phyloP scores from a whole-genome alignment of 257 asterid genomes.

The Nicotiana knightiana region DNA sequence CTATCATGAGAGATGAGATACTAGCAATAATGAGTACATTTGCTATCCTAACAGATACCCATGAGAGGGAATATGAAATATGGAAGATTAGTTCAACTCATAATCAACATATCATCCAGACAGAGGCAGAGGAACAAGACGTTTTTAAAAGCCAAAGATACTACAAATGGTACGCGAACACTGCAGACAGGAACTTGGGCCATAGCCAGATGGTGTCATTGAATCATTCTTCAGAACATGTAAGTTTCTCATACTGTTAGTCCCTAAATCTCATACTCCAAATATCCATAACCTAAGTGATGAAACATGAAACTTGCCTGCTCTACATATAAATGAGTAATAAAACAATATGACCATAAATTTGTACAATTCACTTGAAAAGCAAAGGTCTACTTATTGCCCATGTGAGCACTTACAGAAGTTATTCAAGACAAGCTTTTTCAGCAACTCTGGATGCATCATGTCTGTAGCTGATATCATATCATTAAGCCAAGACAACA shows the following conservation, averaged over 20 bases:
- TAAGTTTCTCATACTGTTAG: neutral
- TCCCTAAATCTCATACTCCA: neutral
- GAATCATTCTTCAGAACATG: neutral
- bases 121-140: neutral
- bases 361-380: neutral
- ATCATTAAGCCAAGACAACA: conserved; percentile 82
- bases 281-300: conserved; percentile 1
- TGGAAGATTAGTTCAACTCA: neutral
- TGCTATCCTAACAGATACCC: neutral
- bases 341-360: conserved; percentile 5
- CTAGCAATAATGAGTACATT: neutral
- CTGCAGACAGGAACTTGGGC: neutral
- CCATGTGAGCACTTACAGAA: conserved; percentile 56
- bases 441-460: conserved; percentile 94
- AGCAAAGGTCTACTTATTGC: neutral
- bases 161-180: neutral
- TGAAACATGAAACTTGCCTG: neutral
- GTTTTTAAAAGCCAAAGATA: neutral
- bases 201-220: neutral
- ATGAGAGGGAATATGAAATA: neutral
- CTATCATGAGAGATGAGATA: neutral
- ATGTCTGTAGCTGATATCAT: conserved; percentile 88
- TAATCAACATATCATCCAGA: neutral
- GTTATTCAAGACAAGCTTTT: conserved; percentile 83
- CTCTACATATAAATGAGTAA: neutral